phyloP scores from a whole-genome alignment of 306 rosid genomes.

The barrel medic (Medicago truncatula) region MtrunA17r5.0-ANR NC_053047.1:345501-346000 shows the following conservation, averaged over 20 bases:
- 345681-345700: not conserved
- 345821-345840: constrained; percentile 8
- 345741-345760: constrained; percentile 57
- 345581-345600: constrained; percentile 37
- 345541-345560: constrained; percentile 32
- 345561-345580: constrained; percentile 15
- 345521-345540: constrained; percentile 34
- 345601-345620: constrained; percentile 42
- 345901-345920: constrained; percentile 71
- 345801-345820: constrained; percentile 66
- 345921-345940: constrained; percentile 54
- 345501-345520: too few species aligned
- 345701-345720: constrained; percentile 38
- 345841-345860: constrained; percentile 44
- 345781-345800: constrained; percentile 33
- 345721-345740: constrained; percentile 62
- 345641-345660: constrained; percentile 53
- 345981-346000: constrained; percentile 63
- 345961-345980: constrained; percentile 58
- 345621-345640: constrained; percentile 47
- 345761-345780: constrained; percentile 52
- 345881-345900: constrained; percentile 62
- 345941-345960: constrained; percentile 46
- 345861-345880: constrained; percentile 58
- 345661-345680: not conserved